phyloP scores from a whole-genome alignment of 2,329 filamentous ascomycete species.

The Exophiala lecanii-corni region DNA sequence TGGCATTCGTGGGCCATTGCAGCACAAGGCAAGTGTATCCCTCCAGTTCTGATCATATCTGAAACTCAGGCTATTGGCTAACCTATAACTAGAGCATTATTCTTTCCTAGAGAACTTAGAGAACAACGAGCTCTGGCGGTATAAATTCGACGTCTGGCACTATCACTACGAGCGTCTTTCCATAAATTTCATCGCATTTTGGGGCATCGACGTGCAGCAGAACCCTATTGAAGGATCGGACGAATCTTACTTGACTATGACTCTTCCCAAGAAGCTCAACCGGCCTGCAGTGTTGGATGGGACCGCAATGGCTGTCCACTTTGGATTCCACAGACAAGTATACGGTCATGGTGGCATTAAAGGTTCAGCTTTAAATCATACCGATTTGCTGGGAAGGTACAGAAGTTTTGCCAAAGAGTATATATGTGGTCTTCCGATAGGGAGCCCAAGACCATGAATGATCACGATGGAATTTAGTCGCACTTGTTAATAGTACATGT shows the following conservation, averaged over 20 bases:
- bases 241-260: slow-evolving; percentile 39
- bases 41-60: slow-evolving; percentile 18
- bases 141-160: slow-evolving; percentile 42
- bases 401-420: slow-evolving; percentile 49
- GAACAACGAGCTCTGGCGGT: slow-evolving; percentile 37
- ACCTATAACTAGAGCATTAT: slow-evolving; percentile 42
- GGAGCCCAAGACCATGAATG: background rate
- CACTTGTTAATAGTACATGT: too few relatives aligned
- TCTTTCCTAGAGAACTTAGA: slow-evolving; percentile 46
- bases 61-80: slow-evolving; percentile 6
- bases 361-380: slow-evolving; percentile 37
- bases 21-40: slow-evolving; percentile 35
- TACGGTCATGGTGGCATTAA: background rate
- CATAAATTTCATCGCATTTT: slow-evolving; percentile 41
- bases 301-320: slow-evolving; percentile 50
- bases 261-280: slow-evolving; percentile 35
- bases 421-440: slow-evolving; percentile 37
- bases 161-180: slow-evolving; percentile 49
- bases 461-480: too few relatives aligned
- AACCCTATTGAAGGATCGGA: slow-evolving; percentile 46
- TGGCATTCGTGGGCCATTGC: slow-evolving; percentile 28
- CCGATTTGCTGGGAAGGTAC: slow-evolving; percentile 52
- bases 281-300: slow-evolving; percentile 49
- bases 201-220: slow-evolving; percentile 38
- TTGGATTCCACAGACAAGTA: slow-evolving; percentile 42